Percentiles rank a stretch among this genome's conserved stretches.
Conservation (phyloP, 116 monocot genomes). For the Phalaenopsis hybrid region DNA sequence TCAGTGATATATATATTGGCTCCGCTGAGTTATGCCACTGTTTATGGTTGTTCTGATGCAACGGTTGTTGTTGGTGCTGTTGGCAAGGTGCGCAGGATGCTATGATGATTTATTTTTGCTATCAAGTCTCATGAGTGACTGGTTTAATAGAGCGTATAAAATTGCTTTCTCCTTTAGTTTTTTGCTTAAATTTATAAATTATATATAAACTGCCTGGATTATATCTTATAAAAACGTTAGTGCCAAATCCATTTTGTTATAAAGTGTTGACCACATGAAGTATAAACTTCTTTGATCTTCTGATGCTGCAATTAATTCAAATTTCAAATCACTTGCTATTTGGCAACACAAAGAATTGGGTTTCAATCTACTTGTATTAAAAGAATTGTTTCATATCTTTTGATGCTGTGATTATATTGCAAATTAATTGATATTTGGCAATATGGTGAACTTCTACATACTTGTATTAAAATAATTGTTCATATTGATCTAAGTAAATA, state of each 20-base stretch:
- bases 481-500: too few relatives aligned
- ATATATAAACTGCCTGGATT: neutral
- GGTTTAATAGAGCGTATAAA: neutral
- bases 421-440: neutral
- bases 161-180: neutral
- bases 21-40: constrained; percentile 80
- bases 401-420: neutral
- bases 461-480: too few relatives aligned
- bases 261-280: neutral
- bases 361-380: neutral
- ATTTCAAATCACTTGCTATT: neutral
- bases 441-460: neutral
- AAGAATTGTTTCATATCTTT: neutral
- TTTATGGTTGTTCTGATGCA: constrained; percentile 95
- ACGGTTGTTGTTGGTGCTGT: constrained; percentile 89
- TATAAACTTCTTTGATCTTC: neutral
- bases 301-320: neutral
- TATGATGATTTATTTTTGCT: neutral
- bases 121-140: neutral
- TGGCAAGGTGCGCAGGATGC: constrained; percentile 64
- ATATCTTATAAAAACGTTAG: neutral
- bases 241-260: neutral
- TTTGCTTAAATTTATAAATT: neutral
- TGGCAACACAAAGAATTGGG: neutral
- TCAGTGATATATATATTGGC: constrained; percentile 87